Base-by-base conservation (phyloP, 768 basidiomycete species). In the Tylopilus felleus region DNA sequence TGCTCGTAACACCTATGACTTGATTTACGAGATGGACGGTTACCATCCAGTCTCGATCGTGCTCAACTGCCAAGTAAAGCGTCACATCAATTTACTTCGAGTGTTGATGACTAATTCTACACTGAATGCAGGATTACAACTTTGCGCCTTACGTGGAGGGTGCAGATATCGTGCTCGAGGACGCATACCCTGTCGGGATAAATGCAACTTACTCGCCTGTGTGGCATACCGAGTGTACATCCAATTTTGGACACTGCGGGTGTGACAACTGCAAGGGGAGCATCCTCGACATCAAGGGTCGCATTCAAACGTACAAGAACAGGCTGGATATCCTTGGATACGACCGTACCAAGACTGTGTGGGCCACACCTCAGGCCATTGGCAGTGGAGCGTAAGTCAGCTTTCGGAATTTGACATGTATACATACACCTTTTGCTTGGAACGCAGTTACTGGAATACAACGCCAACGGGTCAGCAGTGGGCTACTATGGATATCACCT, bases 321-420 rank as follows among this genome's bases (percentile, higher is more conserved):
- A 75, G 88, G 28, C 68, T 85, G 4, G 75, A 80, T 53, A 73
- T 80, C 47, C 78, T 86, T 48, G 86, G 85, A 1, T 85, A 53
- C 78, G 82, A 83, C 56, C 72, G 81, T 10, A 79, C 76, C 8
- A 85, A 87, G 64, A 77, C 83, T 4, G 77, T 90, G 0, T 93
- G 90, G 90, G 80, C 83, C 4, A 86, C 86, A 0, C 87, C 89
- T 8, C 89, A 92, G 67, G 88, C 80, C 0, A 85, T 91, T 62
- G 86, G 87, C n/a, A 77, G 76, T 52, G 67, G 61, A n/a, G 61
- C 62, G 73, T 76, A 25, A 53, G 69, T 60, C 5, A 1, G 8
- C 1, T 35, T 1, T 21, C 12, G 8, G 23, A 13, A 8, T 12
- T 9, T 2, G 5, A 21, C 3, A 4, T 9, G 2, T 33, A 5